Conservation (phyloP, 2,329 filamentous ascomycete species). For the Penicillium sp. region DNA sequence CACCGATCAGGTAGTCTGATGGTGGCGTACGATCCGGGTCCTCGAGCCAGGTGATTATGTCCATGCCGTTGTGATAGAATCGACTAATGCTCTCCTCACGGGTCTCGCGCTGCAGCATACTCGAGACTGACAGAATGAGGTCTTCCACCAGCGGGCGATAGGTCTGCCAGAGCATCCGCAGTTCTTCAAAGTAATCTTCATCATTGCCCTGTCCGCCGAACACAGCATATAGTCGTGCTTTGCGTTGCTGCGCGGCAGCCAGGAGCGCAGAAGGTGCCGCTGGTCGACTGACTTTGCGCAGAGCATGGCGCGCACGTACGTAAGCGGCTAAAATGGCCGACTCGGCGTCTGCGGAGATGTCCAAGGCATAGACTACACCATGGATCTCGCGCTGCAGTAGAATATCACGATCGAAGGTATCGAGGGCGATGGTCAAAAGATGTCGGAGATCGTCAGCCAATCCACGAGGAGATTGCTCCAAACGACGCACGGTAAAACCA, state of each 20-base stretch:
- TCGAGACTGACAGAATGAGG: constrained; percentile 2
- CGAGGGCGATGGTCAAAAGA: neutral
- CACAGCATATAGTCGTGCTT: constrained; percentile 10
- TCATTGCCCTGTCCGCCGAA: constrained; percentile 33
- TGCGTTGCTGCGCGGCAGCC: neutral
- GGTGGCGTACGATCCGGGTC: constrained; percentile 30
- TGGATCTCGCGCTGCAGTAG: constrained; percentile 9
- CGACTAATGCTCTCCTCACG: neutral
- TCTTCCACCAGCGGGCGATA: constrained; percentile 15
- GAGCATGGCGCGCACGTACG: constrained; percentile 1
- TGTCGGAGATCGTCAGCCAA: neutral
- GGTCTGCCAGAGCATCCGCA: constrained; percentile 22
- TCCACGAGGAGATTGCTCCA: constrained; percentile 3
- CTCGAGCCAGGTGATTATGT: constrained; percentile 26
- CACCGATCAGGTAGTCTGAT: constrained; percentile 32
- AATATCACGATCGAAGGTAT: constrained; percentile 10
- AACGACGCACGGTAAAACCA: constrained; percentile 10
- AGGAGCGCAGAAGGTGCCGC: neutral
- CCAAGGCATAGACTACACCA: constrained; percentile 7
- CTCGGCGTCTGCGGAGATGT: constrained; percentile 1
- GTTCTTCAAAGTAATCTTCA: constrained; percentile 25
- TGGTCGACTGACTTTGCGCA: neutral
- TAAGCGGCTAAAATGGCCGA: constrained; percentile 4
- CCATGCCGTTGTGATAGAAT: constrained; percentile 25
- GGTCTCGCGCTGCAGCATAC: constrained; percentile 7